Conservation (phyloP, 2,329 filamentous ascomycete genomes). For the Albifimbria verrucaria region DNA sequence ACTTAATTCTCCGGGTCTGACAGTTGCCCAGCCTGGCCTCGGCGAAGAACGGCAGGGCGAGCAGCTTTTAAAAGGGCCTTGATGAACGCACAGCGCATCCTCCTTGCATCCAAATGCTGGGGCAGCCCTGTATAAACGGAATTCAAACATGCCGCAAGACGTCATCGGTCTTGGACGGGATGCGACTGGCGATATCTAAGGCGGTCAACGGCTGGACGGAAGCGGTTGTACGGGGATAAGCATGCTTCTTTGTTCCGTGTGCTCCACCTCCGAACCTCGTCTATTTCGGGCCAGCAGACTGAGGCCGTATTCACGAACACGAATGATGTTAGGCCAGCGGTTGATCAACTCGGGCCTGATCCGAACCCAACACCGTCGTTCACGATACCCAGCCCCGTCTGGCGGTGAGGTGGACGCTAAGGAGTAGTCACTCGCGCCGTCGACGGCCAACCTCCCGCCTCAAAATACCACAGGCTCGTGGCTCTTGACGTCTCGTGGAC, state of each 20-base stretch:
- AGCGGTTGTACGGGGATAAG: no score
- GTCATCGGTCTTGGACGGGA: no score
- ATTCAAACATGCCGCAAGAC: not conserved
- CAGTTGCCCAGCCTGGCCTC: no score
- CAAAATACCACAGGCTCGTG: not conserved
- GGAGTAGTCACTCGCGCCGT: not conserved
- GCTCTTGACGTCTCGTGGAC: not conserved
- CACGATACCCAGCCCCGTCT: not conserved
- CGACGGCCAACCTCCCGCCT: not conserved
- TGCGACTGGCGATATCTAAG: not conserved
- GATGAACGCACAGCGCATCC: not conserved
- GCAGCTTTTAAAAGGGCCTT: not conserved
- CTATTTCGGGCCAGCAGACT: no score
- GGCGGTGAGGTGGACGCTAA: not conserved
- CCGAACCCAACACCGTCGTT: no score
- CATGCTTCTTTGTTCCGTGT: no score
- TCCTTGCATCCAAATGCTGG: not conserved
- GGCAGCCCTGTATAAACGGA: not conserved
- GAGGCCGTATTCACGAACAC: no score
- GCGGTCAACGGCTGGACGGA: not conserved
- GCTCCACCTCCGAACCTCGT: not conserved
- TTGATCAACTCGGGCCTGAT: no score
- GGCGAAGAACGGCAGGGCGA: no score
- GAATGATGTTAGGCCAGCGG: not conserved
- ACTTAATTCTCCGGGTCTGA: no score